phyloP scores from a whole-genome alignment of 345 rosid species.

The Populus nigra region DNA sequence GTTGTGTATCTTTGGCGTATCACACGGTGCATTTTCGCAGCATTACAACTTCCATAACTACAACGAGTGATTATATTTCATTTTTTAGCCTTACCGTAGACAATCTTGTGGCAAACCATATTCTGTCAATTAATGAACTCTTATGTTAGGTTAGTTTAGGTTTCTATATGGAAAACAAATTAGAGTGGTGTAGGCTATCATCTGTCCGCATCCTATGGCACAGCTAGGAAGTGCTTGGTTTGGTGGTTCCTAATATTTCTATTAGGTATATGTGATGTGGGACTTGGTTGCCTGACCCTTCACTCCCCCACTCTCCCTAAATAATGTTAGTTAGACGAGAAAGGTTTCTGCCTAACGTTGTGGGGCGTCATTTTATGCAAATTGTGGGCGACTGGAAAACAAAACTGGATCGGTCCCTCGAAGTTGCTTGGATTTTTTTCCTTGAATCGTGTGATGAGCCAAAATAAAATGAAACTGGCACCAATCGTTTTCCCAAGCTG shows the following conservation, averaged over 20 bases:
- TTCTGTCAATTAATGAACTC: not conserved
- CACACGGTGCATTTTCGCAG: conserved; percentile 1
- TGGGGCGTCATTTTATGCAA: not conserved
- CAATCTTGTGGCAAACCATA: not conserved
- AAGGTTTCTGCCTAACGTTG: no score
- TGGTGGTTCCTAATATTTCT: not conserved
- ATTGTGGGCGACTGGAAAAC: not conserved
- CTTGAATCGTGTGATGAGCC: not conserved
- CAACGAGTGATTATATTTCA: not conserved
- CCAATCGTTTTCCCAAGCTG: not conserved
- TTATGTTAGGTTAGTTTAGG: not conserved
- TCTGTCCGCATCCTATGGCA: not conserved
- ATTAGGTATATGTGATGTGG: no score
- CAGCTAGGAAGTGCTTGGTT: not conserved
- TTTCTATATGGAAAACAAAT: not conserved
- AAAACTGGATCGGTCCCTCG: not conserved
- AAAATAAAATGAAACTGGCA: not conserved
- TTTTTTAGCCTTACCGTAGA: not conserved
- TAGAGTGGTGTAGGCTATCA: not conserved
- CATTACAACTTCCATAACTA: not conserved
- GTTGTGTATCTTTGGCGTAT: conserved; percentile 9
- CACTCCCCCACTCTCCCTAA: no score
- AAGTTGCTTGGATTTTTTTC: not conserved
- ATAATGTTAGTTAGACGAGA: no score
- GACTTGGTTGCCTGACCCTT: no score